Base-by-base conservation (phyloP, 768 basidiomycete species). In the Amanita pseudoporphyria region DNA sequence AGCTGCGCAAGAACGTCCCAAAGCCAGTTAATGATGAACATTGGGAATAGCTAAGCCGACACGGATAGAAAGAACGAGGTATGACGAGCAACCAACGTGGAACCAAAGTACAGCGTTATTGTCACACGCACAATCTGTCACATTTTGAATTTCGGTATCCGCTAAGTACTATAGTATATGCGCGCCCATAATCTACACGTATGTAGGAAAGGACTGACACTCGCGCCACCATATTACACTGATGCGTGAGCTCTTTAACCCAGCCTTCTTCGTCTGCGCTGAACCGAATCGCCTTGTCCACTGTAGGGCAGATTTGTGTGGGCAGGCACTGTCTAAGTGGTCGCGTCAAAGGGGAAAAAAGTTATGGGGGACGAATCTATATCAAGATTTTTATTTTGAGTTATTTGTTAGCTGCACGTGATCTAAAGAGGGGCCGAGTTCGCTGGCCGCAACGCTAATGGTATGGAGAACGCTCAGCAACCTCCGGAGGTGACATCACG, bases 1-100 rank as follows among this genome's bases (percentile, higher is more conserved):
- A 97, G 86, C 63, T 87, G 83, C 42, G 91, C 79, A 59, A 98
- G 87, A 52, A 97, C 73, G 63, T 97, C 94, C 87, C 87, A 95
- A 69, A 97, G 90, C 91, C 92, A 97, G 72, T 90, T 87, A 65
- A 88, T 62, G 58, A 93, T 82, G 68, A 86, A 88, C 85, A 88
- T 91, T 37, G 52, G 33, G 42, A 52, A 41, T 49, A 47, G 45
- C 35, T 44, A 35, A 31, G 49, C 45, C 33, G n/a, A 41, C 37
- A 49, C 49, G 30, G 49, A 55, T n/a, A 37, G 50, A 45, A 51
- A 42, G 54, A 43, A 48, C 33, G 44, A n/a, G 31, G 47, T 45
- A 45, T 43, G 44, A 52, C 36, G 49, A 47, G 39, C 52, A 21
- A 46, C 36, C 54, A 54, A 61, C 60, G 60, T 61, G 57, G 56